A percentile compares a stretch with the other conserved stretches of the same genome.
Conservation (phyloP, 495 filamentous ascomycete genomes). For the Lophiostoma macrostomum region DNA sequence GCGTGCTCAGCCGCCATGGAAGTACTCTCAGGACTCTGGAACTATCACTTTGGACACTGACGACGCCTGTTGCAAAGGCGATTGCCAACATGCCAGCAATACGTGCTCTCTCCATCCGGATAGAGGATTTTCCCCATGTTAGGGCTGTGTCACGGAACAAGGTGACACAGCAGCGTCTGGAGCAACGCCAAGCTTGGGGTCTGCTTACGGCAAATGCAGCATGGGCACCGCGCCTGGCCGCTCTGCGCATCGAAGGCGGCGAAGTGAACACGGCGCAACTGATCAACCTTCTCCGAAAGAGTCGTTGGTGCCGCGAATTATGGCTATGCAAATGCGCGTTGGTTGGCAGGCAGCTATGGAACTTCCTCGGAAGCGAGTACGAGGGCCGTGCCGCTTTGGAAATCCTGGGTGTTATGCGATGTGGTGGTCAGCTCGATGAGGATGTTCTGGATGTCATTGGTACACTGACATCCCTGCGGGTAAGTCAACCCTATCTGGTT, state of each 20-base stretch:
- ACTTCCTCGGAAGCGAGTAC: slow-evolving; percentile 24
- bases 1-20: slow-evolving; percentile 36
- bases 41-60: slow-evolving; percentile 31
- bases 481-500: slow-evolving; percentile 10
- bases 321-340: slow-evolving; percentile 32
- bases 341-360: slow-evolving; percentile 30
- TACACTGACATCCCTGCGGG: slow-evolving; percentile 21
- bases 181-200: slow-evolving; percentile 23
- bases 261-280: slow-evolving; percentile 17
- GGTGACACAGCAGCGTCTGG: neutral
- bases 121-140: slow-evolving; percentile 27
- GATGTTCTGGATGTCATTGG: slow-evolving; percentile 26
- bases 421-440: slow-evolving; percentile 23
- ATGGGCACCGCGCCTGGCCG: slow-evolving; percentile 17
- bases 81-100: slow-evolving; percentile 23
- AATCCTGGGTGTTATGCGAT: slow-evolving; percentile 23
- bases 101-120: slow-evolving; percentile 27
- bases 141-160: slow-evolving; percentile 1
- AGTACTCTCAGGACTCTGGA: slow-evolving; percentile 24
- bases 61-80: slow-evolving; percentile 21
- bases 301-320: slow-evolving; percentile 15
- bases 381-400: slow-evolving; percentile 11
- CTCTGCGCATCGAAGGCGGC: slow-evolving; percentile 24
- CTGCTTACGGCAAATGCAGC: slow-evolving; percentile 12
- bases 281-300: slow-evolving; percentile 5